Base-by-base conservation (phyloP, 1,284 basidiomycete species). In the Fomitopsis pinicola region DNA sequence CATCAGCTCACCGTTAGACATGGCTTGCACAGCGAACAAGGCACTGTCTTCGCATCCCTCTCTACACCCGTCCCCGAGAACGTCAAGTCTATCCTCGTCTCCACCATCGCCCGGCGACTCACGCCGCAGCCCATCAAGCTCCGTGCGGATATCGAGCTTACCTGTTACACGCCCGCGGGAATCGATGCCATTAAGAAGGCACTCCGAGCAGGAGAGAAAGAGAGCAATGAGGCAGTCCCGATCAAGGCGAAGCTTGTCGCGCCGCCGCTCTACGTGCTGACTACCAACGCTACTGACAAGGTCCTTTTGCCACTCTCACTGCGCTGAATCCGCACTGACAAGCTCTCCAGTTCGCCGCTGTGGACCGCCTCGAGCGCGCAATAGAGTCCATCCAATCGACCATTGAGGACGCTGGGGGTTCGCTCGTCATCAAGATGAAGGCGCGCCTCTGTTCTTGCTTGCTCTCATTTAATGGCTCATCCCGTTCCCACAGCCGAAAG, bases 81-180 rank as follows among this genome's bases (percentile, higher is more conserved):
- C 91, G 12, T 79, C 89, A 55, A 77, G 80, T 54, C 52, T 30
- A 83, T 94, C 62, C 84, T 99, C 33, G 85, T 86, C 68, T 78
- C 86, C 63, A 98, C 95, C 55, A 98, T 99, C 72, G 95, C 96
- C 9, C 89, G 96, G 58, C 88, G 97, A 48, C 82, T 99, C 61
- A 99, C 97, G 1, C 97, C 97, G 14, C 97, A 99, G 76, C 96
- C 97, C 12, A 97, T 99, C 83, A 99, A 98, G 80, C 87, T 99
- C 59, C 94, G 97, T 72, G 95, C 97, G 22, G 97, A 99, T 78
- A 91, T 99, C 66, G 96, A 99, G 77, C 81, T 99, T 59, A 98
- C 95, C 45, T 99, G 97, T 77, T 99, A 98, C 77, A 92, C 91
- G 5, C 96, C 95, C 62, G 88, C 92, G 40, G 97, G 97, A n/a